Evolutionary conservation across 2,329 filamentous ascomycete species (phyloP).

Genomic region (Phyllosticta capitalensis): DNA sequence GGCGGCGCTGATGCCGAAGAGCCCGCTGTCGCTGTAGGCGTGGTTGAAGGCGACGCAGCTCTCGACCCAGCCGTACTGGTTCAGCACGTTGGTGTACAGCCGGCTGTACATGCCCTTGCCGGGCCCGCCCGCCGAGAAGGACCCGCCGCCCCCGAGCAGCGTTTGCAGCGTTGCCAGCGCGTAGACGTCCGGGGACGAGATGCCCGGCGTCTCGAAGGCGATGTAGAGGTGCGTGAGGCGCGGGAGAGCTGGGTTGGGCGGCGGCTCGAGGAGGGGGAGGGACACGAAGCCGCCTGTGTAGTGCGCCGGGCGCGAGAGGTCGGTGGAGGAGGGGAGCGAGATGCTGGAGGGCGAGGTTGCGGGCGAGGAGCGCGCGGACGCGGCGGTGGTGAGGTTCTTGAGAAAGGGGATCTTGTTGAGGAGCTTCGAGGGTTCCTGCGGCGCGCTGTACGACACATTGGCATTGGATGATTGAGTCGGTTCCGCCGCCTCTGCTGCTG

Average conservation of each 20-base stretch:
- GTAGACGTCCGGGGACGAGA: conserved; percentile 87
- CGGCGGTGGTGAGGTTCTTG: conserved; percentile 75
- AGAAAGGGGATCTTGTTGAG: conserved; percentile 81
- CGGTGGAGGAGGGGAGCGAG: conserved; percentile 13
- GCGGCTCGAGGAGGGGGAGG: conserved; percentile 69
- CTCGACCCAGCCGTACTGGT: conserved; percentile 96
- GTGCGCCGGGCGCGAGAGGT: conserved; percentile 49
- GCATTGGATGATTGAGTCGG: conserved; percentile 16
- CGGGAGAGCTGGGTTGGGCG: conserved; percentile 65
- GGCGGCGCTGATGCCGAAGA: conserved; percentile 86
- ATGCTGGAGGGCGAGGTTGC: conserved; percentile 19
- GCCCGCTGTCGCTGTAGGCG: conserved; percentile 87
- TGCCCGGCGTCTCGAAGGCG: conserved; percentile 88
- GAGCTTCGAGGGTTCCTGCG: conserved; percentile 53
- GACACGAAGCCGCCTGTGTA: conserved; percentile 94
- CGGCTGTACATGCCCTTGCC: conserved; percentile 99
- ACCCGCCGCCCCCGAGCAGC: conserved; percentile 88
- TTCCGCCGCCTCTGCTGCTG: conserved; percentile 17
- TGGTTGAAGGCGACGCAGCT: conserved; percentile 95
- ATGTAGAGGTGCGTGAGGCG: conserved; percentile 88
- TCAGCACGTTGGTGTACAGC: conserved; percentile 93
- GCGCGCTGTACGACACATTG: conserved; percentile 16
- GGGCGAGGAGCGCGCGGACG: conserved; percentile 35
- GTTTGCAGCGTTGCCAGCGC: conserved; percentile 92
- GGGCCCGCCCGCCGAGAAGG: conserved; percentile 90